Base-by-base conservation (phyloP, 106 monocot species). In the Dioscorea zingiberensis region DNA sequence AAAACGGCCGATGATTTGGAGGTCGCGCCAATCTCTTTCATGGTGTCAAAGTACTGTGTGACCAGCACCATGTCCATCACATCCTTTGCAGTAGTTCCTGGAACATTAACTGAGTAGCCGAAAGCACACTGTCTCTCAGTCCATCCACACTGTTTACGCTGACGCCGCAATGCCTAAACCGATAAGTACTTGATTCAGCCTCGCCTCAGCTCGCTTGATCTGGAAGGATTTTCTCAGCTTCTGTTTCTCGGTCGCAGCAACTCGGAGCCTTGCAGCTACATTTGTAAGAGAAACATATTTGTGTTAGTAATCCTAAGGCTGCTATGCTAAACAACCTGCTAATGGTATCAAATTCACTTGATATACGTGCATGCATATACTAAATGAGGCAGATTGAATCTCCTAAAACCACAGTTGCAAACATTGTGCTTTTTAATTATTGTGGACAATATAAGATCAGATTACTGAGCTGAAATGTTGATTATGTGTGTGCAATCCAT, bases 51-150 rank as follows among this genome's bases (percentile, higher is more conserved):
- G 64, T 81, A 85, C 57, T 81, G 81, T 3, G 85, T 85, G 9
- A 85, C 70, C n/a, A 85, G 48, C n/a, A 85, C 80, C 80, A 85
- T 77, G 73, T 85, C 85, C 85, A 85, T 77, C 8, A 85, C 80
- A 65, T 85, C 81, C 78, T 85, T 81, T 3, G 85, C 77, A 1
- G 81, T 77, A 8, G 81, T 85, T n/a, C 85, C 85, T 4, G 81
- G 82, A 8, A 86, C 82, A 55, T 86, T 86, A 2, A 73, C 78
- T 10, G 82, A 79, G 75, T 82, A 86, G 11, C 71, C 86, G 7
- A 86, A n/a, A n/a, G 59, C 26, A 82, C 78, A 27, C 82, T 82
- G 61, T 82, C 86, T 21, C 82, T 81, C 47, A 86, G 59, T 1
- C 82, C 86, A 45, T 86, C 86, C 0, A 86, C 86, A 44, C 78